Evolutionary conservation across 192 early-diverging fungal genomes (phyloP).

Genomic region (Podila verticillata): DNA sequence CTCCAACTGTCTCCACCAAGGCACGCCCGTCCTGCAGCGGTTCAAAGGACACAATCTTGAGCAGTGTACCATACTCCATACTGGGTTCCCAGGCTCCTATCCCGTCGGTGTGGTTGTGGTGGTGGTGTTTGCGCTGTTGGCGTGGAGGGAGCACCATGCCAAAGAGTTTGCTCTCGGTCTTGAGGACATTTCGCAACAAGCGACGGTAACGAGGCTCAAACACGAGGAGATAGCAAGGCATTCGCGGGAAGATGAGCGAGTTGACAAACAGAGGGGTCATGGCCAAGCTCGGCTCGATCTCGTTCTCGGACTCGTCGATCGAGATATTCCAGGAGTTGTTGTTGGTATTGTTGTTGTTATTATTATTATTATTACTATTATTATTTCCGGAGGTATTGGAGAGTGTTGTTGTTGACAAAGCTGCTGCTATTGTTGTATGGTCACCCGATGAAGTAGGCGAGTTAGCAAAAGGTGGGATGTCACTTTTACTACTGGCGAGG

Average conservation of each 20-base stretch:
- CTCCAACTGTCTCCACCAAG: slow-evolving; percentile 61
- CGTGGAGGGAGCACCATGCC: slow-evolving; percentile 59
- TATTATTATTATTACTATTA: neutral
- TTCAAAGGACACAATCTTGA: slow-evolving; percentile 56
- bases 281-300: slow-evolving; percentile 37
- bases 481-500: neutral
- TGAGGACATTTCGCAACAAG: slow-evolving; percentile 62
- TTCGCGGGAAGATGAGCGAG: slow-evolving; percentile 64
- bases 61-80: slow-evolving; percentile 59
- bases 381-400: neutral
- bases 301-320: slow-evolving; percentile 22
- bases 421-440: neutral
- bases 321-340: neutral
- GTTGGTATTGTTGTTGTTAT: neutral
- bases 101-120: neutral
- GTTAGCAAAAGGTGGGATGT: neutral
- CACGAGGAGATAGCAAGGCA: slow-evolving; percentile 68
- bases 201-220: slow-evolving; percentile 73
- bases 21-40: slow-evolving; percentile 60
- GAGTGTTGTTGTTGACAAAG: neutral
- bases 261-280: slow-evolving; percentile 69
- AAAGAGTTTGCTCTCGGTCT: slow-evolving; percentile 56
- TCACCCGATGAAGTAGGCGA: neutral
- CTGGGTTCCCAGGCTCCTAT: slow-evolving; percentile 28
- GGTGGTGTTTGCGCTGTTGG: slow-evolving; percentile 8